These are phyloP conservation scores for Endothia cerciana DNA, from an alignment of 2,329 filamentous ascomycete species.

Conservation along the genomic window DNA sequence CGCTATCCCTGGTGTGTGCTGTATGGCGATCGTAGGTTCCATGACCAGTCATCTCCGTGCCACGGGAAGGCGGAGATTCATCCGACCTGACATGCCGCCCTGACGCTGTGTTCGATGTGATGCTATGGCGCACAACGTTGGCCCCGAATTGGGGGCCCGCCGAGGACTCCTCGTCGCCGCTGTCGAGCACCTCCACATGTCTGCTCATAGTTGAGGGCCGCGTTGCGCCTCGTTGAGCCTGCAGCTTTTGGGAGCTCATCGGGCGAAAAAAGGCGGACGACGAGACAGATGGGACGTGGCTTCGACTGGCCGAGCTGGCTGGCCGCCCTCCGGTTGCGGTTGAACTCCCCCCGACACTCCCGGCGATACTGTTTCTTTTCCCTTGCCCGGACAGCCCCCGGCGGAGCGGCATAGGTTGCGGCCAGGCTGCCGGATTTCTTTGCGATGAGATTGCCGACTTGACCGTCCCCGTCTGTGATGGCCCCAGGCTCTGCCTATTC, in stretches of 20 bases:
- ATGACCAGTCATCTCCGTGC: slow-evolving; percentile 59
- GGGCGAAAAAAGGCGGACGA: slow-evolving; percentile 93
- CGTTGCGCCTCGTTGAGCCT: slow-evolving; percentile 76
- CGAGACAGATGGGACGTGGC: slow-evolving; percentile 86
- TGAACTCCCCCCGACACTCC: slow-evolving; percentile 42
- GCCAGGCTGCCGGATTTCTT: slow-evolving; percentile 47
- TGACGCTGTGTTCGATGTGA: slow-evolving; percentile 37
- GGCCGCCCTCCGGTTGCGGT: slow-evolving; percentile 56
- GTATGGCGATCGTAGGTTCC: slow-evolving; percentile 75
- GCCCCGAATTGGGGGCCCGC: slow-evolving; percentile 21
- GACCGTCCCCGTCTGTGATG: slow-evolving; percentile 59
- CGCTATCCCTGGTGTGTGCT: slow-evolving; percentile 75
- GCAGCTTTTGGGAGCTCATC: slow-evolving; percentile 94
- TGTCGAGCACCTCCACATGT: slow-evolving; percentile 32
- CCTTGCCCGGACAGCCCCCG: slow-evolving; percentile 52
- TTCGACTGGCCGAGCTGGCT: slow-evolving; percentile 73
- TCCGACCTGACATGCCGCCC: slow-evolving; percentile 18
- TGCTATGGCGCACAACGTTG: slow-evolving; percentile 37
- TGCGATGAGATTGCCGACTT: slow-evolving; percentile 56
- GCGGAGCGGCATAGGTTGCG: slow-evolving; percentile 60
- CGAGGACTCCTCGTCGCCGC: slow-evolving; percentile 11
- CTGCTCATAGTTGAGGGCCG: slow-evolving; percentile 49
- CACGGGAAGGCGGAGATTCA: slow-evolving; percentile 26
- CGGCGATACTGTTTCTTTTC: slow-evolving; percentile 46
- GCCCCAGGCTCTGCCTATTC: slow-evolving; percentile 33